Evolutionary conservation across 169 alveolate species (phyloP).

Genomic region (Plasmodium inui): DNA sequence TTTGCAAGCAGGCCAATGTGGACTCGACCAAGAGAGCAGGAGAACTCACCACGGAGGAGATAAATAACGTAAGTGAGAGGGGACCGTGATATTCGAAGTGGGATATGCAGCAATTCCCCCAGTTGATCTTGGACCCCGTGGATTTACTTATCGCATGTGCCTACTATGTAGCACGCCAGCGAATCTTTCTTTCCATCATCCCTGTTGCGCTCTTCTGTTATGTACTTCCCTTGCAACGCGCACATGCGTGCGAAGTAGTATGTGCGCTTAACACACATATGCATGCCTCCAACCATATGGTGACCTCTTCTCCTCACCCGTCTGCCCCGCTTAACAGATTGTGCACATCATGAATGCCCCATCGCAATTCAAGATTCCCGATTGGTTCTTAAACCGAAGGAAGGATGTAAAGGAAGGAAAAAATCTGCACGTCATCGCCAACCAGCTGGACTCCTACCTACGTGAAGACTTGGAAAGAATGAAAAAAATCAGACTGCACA

Average conservation of each 20-base stretch:
- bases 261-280: not conserved
- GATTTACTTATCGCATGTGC: not conserved
- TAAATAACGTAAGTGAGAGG: constrained; percentile 87
- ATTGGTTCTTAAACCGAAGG: constrained; percentile 98
- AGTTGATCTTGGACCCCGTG: not conserved
- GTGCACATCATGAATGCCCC: constrained; percentile 93
- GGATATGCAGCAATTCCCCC: not conserved
- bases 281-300: not conserved
- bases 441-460: constrained; percentile 95
- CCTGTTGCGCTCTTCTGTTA: not conserved
- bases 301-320: not conserved
- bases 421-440: constrained; percentile 94
- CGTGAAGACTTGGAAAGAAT: constrained; percentile 99
- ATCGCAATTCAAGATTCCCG: constrained; percentile 96
- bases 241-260: not conserved
- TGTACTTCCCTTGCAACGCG: not conserved
- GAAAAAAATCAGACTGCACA: constrained; percentile 97
- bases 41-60: constrained; percentile 96
- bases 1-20: constrained; percentile 97
- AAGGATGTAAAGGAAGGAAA: constrained; percentile 97
- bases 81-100: not conserved
- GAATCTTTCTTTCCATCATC: no score
- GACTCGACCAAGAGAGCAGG: constrained; percentile 99
- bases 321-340: constrained; percentile 73
- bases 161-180: not conserved